phyloP scores from a whole-genome alignment of 352 stramenopile species.

The Thraustochytrium striatum region DNA sequence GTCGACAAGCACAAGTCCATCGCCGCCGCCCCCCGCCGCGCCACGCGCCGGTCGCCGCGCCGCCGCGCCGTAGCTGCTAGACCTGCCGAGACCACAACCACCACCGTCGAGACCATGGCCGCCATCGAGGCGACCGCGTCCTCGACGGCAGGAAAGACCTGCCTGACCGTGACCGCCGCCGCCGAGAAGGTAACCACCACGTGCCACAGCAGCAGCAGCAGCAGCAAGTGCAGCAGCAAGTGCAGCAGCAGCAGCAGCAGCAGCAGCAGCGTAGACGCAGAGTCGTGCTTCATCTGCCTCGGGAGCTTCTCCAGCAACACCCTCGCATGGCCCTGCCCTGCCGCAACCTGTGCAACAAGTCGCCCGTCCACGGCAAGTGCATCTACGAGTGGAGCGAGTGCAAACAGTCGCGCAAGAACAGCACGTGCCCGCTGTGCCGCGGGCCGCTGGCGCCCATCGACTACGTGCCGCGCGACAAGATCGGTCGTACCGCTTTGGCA shows the following conservation, averaged over 20 bases:
- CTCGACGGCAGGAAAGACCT: background rate
- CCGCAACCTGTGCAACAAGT: constrained; percentile 37
- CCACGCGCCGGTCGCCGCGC: no score
- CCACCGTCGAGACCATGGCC: background rate
- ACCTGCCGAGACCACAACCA: no score
- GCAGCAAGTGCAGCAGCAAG: no score
- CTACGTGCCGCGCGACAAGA: constrained; percentile 29
- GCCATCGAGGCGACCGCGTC: background rate
- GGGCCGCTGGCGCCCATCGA: constrained; percentile 6
- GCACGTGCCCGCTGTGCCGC: constrained; percentile 39
- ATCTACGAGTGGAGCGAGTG: constrained; percentile 47
- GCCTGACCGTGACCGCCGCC: background rate
- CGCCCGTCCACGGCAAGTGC: constrained; percentile 44
- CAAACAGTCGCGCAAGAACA: background rate
- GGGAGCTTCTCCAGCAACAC: background rate
- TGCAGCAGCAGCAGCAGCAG: no score
- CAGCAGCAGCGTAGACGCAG: no score
- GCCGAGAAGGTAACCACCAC: background rate
- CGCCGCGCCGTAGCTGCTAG: no score
- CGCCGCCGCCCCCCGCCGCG: no score
- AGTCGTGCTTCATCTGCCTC: constrained; percentile 48
- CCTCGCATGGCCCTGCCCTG: constrained; percentile 19
- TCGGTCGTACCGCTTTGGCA: constrained; percentile 26
- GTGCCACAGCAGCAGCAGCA: background rate
- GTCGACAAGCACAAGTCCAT: no score